Evolutionary conservation across 2,329 filamentous ascomycete genomes (phyloP).

Genomic region (Aureobasidium sp.): DNA sequence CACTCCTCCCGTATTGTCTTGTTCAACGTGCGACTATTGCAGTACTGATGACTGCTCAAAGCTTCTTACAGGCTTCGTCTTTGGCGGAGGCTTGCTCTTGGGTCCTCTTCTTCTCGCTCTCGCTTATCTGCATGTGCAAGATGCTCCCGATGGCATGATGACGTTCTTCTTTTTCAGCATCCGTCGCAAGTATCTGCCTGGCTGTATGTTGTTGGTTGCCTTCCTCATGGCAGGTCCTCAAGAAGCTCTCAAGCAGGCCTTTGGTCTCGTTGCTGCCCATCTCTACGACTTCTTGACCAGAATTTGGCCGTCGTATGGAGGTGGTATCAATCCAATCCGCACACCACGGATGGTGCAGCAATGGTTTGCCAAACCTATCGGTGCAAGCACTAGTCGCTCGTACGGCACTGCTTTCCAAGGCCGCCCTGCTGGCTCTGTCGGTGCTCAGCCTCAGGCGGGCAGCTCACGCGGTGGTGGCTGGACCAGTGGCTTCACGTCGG

Average conservation of each 20-base stretch:
- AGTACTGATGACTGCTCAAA: slow-evolving; percentile 17
- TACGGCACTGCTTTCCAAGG: slow-evolving; percentile 58
- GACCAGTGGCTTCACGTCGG: slow-evolving; percentile 25
- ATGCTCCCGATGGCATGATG: slow-evolving; percentile 69
- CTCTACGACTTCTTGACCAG: slow-evolving; percentile 83
- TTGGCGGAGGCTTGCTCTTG: slow-evolving; percentile 48
- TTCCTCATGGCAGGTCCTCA: slow-evolving; percentile 59
- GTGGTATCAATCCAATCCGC: slow-evolving; percentile 66
- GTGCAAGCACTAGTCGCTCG: slow-evolving; percentile 40
- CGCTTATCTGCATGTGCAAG: slow-evolving; percentile 77
- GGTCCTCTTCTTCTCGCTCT: slow-evolving; percentile 66
- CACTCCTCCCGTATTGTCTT: neutral
- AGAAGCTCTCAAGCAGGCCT: slow-evolving; percentile 57
- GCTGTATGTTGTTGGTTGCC: slow-evolving; percentile 68
- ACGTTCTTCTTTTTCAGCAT: slow-evolving; percentile 79
- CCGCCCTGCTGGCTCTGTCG: slow-evolving; percentile 29
- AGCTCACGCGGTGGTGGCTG: slow-evolving; percentile 27
- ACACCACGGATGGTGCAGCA: slow-evolving; percentile 67
- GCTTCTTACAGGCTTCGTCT: slow-evolving; percentile 36
- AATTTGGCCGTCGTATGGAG: slow-evolving; percentile 82
- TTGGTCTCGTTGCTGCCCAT: slow-evolving; percentile 81
- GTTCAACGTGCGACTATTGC: neutral
- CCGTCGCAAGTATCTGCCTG: slow-evolving; percentile 73
- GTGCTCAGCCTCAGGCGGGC: slow-evolving; percentile 33
- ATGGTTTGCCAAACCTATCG: slow-evolving; percentile 50